phyloP scores from a whole-genome alignment of 2,329 filamentous ascomycete species.

The Diaporthe vaccinii region DNA sequence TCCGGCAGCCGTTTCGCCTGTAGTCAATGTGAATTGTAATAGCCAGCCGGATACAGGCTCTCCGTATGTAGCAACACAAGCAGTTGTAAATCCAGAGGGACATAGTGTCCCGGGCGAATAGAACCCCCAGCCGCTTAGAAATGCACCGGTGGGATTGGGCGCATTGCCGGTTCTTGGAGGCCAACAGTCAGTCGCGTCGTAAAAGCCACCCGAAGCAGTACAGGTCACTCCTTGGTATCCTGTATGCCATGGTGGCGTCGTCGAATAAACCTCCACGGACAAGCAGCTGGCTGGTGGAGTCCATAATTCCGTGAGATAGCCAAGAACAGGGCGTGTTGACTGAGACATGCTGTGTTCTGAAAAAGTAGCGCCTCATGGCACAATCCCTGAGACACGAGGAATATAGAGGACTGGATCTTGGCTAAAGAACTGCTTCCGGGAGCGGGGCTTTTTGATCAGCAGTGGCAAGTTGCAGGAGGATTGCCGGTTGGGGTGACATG shows the following conservation, averaged over 20 bases:
- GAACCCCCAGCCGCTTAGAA: not conserved
- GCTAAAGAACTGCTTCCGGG: not conserved
- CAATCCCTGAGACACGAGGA: not conserved
- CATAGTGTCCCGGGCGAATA: not conserved
- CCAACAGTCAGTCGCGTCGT: not conserved
- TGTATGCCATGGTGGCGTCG: not conserved
- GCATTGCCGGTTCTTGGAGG: not conserved
- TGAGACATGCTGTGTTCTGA: not conserved
- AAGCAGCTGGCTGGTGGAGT: not conserved
- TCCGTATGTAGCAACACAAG: not conserved
- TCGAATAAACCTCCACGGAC: not conserved
- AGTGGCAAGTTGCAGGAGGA: not conserved
- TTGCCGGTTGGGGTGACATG: not conserved
- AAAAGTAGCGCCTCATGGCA: not conserved
- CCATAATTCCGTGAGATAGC: not conserved
- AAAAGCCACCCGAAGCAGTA: too few species aligned
- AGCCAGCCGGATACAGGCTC: not conserved
- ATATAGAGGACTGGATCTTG: not conserved
- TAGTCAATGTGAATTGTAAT: not conserved
- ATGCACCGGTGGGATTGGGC: not conserved
- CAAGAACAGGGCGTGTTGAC: conserved; percentile 1
- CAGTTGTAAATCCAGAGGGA: conserved; percentile 10
- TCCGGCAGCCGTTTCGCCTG: not conserved
- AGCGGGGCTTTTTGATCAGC: not conserved
- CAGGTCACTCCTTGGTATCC: not conserved